Conservation (phyloP, 2,329 filamentous ascomycete genomes). For the Colletotrichum sp. region DNA sequence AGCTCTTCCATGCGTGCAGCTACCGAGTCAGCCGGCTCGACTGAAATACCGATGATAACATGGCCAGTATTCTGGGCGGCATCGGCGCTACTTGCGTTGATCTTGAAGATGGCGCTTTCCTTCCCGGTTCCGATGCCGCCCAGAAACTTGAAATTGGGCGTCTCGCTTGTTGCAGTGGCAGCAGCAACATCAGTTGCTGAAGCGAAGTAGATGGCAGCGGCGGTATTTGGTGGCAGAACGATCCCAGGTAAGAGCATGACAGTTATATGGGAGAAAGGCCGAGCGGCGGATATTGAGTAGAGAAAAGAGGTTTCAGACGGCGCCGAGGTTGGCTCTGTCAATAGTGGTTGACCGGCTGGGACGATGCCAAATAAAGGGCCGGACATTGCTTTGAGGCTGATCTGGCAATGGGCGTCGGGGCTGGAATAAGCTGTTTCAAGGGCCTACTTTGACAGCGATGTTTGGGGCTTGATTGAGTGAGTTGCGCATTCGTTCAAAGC, state of each 20-base stretch:
- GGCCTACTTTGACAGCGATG: neutral
- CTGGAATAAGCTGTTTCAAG: neutral
- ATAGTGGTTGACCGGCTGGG: slow-evolving; percentile 63
- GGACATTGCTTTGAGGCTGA: slow-evolving; percentile 36
- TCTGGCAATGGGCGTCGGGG: neutral
- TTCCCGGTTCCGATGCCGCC: slow-evolving; percentile 91
- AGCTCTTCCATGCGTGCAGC: slow-evolving; percentile 70
- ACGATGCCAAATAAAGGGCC: slow-evolving; percentile 63
- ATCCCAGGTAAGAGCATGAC: slow-evolving; percentile 87
- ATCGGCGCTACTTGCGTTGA: slow-evolving; percentile 45
- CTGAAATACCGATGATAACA: slow-evolving; percentile 80
- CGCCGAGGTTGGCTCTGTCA: slow-evolving; percentile 58
- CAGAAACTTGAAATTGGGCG: slow-evolving; percentile 77
- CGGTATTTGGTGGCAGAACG: slow-evolving; percentile 74
- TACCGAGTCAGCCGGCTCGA: slow-evolving; percentile 80
- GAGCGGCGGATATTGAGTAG: slow-evolving; percentile 53
- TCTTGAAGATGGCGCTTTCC: slow-evolving; percentile 89
- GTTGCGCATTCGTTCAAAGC: neutral
- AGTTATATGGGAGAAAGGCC: slow-evolving; percentile 79
- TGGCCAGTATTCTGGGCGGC: slow-evolving; percentile 39
- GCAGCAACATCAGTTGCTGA: slow-evolving; percentile 50
- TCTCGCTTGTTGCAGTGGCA: slow-evolving; percentile 43
- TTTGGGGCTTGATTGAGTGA: neutral
- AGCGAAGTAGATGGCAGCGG: slow-evolving; percentile 87
- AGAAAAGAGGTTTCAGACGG: slow-evolving; percentile 62